These are phyloP conservation scores for Stephania yunnanensis DNA, from an alignment of 164 flowering plant genomes.

Conservation along the genomic window DNA sequence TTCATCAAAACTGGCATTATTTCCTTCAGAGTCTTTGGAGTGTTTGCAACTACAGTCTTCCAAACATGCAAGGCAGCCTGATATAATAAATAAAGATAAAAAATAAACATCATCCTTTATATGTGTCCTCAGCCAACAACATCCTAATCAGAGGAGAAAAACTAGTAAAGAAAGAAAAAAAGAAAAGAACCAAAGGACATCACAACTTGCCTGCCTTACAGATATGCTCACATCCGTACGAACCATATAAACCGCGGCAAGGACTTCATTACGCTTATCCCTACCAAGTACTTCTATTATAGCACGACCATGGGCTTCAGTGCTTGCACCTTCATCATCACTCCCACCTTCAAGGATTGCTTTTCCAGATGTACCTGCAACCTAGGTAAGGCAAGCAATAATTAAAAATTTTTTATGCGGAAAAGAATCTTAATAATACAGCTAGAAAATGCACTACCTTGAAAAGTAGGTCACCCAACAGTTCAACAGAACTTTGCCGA, in stretches of 20 bases:
- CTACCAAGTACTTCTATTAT: conserved; percentile 93
- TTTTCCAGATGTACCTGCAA: conserved; percentile 99
- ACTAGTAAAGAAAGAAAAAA: not conserved
- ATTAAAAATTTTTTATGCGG: not conserved
- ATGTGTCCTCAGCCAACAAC: not conserved
- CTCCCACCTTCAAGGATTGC: conserved; percentile 99
- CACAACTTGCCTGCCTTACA: conserved; percentile 78
- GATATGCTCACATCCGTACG: conserved; percentile 91
- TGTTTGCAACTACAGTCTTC: conserved; percentile 97
- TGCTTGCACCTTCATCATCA: conserved; percentile 99
- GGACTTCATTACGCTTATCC: conserved; percentile 95
- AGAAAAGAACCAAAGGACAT: not conserved
- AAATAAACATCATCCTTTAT: not conserved
- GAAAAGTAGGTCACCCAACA: conserved; percentile 91
- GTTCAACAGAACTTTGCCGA: conserved; percentile 96
- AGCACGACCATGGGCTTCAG: conserved; percentile 99
- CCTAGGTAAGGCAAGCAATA: conserved; percentile 36
- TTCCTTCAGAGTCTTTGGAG: conserved; percentile 95
- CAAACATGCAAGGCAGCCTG: conserved; percentile 99
- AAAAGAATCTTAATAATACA: not conserved
- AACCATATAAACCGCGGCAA: conserved; percentile 99
- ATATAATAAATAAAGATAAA: conserved; percentile 7
- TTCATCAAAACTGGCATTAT: conserved; percentile 97
- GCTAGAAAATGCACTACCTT: conserved; percentile 43
- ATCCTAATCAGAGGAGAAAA: not conserved